Percentiles rank a stretch among this genome's conserved stretches.
phyloP scores from a whole-genome alignment of 306 rosid genomes.

The Carpinus fangiana region DNA sequence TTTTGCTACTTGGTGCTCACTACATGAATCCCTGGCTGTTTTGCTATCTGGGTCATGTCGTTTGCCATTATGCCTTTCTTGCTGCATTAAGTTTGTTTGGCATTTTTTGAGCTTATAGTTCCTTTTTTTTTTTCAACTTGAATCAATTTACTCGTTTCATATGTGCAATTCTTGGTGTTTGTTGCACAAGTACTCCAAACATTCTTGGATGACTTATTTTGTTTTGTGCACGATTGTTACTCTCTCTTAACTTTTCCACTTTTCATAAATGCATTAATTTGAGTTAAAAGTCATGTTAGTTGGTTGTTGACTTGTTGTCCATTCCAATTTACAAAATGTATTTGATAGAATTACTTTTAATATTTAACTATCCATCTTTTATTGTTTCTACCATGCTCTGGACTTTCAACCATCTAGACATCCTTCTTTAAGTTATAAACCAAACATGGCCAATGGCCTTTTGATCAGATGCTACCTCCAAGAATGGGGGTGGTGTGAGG shows the following conservation, averaged over 20 bases:
- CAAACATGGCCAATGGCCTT: not conserved
- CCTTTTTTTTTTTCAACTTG: not conserved
- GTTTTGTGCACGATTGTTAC: not conserved
- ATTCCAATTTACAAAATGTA: not conserved
- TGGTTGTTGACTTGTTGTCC: not conserved
- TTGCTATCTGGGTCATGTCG: not conserved
- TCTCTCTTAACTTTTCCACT: not conserved
- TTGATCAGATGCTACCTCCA: not conserved
- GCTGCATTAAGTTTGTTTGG: not conserved
- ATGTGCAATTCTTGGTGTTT: not conserved
- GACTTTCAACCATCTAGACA: not conserved
- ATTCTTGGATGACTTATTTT: not conserved
- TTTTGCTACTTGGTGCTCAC: not conserved
- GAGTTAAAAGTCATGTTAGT: not conserved
- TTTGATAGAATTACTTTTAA: not conserved
- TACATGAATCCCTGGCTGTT: not conserved
- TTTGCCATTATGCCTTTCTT: not conserved
- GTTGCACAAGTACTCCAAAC: not conserved
- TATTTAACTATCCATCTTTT: not conserved
- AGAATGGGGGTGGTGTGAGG: not conserved
- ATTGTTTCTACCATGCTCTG: not conserved
- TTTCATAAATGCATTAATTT: not conserved
- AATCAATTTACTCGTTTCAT: not conserved
- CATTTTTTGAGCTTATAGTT: not conserved
- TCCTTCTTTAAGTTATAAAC: not conserved